Conservation (phyloP, 2,329 filamentous ascomycete genomes). For the Graphiopsis chlorocephala region DNA sequence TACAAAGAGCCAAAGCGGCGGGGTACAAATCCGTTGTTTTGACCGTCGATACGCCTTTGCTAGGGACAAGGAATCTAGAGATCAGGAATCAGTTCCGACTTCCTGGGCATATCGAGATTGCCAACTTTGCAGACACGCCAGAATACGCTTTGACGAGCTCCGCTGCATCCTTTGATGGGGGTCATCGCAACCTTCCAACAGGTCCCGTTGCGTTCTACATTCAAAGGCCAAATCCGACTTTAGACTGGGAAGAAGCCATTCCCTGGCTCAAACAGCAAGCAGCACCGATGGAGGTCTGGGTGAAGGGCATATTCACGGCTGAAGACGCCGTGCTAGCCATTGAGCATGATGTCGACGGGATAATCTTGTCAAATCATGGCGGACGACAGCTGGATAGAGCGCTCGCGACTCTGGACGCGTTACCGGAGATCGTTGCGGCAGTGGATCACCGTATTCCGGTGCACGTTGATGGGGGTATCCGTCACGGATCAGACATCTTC, state of each 20-base stretch:
- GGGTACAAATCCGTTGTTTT: too few relatives aligned
- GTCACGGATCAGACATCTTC: constrained; percentile 64
- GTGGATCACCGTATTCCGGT: constrained; percentile 57
- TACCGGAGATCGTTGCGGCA: constrained; percentile 39
- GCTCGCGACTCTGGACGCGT: constrained; percentile 51
- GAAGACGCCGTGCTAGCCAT: constrained; percentile 43
- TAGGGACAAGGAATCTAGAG: too few relatives aligned
- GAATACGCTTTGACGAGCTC: constrained; percentile 41
- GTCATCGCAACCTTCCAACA: constrained; percentile 30
- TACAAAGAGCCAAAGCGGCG: constrained; percentile 11
- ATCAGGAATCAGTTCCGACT: too few relatives aligned
- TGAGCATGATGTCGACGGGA: constrained; percentile 43
- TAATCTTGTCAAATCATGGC: constrained; percentile 55
- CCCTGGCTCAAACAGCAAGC: constrained; percentile 46
- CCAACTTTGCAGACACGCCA: not conserved
- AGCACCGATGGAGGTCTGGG: constrained; percentile 47
- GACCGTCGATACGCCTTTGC: too few relatives aligned
- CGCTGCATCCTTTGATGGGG: constrained; percentile 15
- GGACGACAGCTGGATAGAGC: constrained; percentile 55
- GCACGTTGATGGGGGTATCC: constrained; percentile 58
- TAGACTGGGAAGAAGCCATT: constrained; percentile 49
- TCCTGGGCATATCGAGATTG: too few relatives aligned
- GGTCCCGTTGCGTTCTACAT: constrained; percentile 40
- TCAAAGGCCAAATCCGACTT: constrained; percentile 39
- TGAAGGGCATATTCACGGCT: constrained; percentile 43